Evolutionary conservation across 306 rosid genomes (phyloP).

Genomic region (Benincasa hispida): DNA sequence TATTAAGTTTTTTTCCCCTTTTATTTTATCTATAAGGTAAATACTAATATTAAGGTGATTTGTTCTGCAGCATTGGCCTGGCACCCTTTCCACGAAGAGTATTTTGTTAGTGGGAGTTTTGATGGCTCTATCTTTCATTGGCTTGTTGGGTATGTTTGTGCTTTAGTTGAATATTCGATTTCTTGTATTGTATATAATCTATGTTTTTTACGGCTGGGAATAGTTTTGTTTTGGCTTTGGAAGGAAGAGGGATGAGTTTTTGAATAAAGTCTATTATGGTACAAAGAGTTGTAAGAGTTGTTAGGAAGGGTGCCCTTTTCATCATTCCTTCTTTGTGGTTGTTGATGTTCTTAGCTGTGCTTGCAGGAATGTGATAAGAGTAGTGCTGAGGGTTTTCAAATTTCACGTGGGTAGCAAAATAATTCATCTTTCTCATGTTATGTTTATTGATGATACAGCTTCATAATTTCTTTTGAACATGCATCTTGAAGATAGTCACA

Average conservation of each 20-base stretch:
- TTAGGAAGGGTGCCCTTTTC: not conserved
- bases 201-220: not conserved
- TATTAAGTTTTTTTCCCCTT: not conserved
- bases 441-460: not conserved
- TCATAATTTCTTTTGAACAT: not conserved
- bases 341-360: not conserved
- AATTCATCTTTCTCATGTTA: not conserved
- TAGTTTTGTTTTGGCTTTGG: not conserved
- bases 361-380: not conserved
- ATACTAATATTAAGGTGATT: constrained; percentile 4
- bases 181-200: not conserved
- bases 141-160: constrained; percentile 80
- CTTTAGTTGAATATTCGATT: not conserved
- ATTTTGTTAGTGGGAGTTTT: constrained; percentile 95
- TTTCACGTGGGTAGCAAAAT: not conserved
- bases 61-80: constrained; percentile 66
- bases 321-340: not conserved
- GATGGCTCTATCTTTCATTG: constrained; percentile 97
- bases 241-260: not conserved
- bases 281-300: not conserved
- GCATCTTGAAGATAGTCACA: not conserved
- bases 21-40: constrained; percentile 3
- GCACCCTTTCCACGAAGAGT: constrained; percentile 99
- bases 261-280: not conserved
- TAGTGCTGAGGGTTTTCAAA: not conserved